These are phyloP conservation scores for Amorphotheca resinae DNA, from an alignment of 495 filamentous ascomycete species.

Conservation along the genomic window DNA sequence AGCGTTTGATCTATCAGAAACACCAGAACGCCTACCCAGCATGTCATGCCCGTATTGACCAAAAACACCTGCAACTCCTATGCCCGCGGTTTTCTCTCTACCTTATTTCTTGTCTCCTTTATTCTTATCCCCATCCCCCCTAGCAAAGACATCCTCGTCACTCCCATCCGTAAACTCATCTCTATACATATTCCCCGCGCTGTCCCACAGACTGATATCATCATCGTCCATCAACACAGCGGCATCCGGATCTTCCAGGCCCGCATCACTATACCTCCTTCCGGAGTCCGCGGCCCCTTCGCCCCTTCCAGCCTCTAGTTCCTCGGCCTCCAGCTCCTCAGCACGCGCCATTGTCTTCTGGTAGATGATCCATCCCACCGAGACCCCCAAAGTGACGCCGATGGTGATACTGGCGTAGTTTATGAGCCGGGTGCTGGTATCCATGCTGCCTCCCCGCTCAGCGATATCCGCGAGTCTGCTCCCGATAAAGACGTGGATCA, in stretches of 20 bases:
- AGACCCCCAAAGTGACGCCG: constrained; percentile 55
- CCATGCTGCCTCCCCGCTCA: constrained; percentile 47
- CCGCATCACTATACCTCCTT: constrained; percentile 20
- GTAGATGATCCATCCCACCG: constrained; percentile 79
- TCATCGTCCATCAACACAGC: constrained; percentile 38
- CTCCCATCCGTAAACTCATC: constrained; percentile 7
- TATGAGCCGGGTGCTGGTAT: constrained; percentile 50
- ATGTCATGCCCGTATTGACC: background rate
- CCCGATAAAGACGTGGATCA: constrained; percentile 91
- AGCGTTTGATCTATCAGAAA: background rate
- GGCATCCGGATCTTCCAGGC: constrained; percentile 10
- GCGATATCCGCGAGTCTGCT: constrained; percentile 58
- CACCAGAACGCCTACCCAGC: background rate
- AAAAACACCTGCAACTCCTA: background rate
- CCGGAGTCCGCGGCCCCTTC: constrained; percentile 14
- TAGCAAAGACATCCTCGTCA: constrained; percentile 6
- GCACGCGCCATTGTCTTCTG: constrained; percentile 72
- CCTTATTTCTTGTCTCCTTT: background rate
- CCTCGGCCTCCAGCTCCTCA: constrained; percentile 71
- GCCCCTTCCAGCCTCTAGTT: constrained; percentile 24
- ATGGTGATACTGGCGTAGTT: constrained; percentile 70
- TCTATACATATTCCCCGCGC: constrained; percentile 6
- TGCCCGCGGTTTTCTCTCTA: background rate
- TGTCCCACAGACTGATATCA: constrained; percentile 46
- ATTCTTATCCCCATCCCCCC: constrained; percentile 3